Evolutionary conservation across 2,329 filamentous ascomycete genomes (phyloP).

Genomic region (Corinectria fuckeliana): DNA sequence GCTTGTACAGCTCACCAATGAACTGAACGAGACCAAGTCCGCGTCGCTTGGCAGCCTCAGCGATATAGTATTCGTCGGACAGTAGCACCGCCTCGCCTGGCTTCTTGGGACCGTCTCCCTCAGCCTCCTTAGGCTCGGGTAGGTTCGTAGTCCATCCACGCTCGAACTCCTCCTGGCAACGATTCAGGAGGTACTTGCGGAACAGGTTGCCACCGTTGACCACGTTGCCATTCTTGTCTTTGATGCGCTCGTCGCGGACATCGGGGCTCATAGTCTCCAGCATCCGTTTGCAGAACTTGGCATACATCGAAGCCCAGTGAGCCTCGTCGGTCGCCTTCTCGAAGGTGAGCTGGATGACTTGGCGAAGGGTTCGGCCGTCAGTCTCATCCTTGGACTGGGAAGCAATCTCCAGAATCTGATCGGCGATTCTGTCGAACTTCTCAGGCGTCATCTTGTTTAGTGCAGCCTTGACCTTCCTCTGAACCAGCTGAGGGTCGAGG

Average conservation of each 20-base stretch:
- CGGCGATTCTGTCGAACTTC: conserved; percentile 95
- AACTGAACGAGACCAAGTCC: conserved; percentile 98
- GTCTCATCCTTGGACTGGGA: conserved; percentile 94
- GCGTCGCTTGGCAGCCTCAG: conserved; percentile 92
- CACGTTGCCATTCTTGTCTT: conserved; percentile 85
- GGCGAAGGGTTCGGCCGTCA: conserved; percentile 91
- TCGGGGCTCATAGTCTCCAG: conserved; percentile 92
- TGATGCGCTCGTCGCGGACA: conserved; percentile 93
- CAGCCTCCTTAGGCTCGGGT: conserved; percentile 73
- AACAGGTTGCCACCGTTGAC: conserved; percentile 94
- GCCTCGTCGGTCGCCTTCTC: conserved; percentile 99
- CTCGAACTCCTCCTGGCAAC: conserved; percentile 98
- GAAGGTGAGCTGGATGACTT: conserved; percentile 98
- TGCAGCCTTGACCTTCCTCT: conserved; percentile 97
- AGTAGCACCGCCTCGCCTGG: conserved; percentile 79
- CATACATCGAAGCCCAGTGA: conserved; percentile 99
- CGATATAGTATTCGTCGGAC: conserved; percentile 95
- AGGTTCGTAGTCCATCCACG: conserved; percentile 94
- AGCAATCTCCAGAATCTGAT: conserved; percentile 91
- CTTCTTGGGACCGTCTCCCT: conserved; percentile 57
- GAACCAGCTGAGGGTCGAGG: conserved; percentile 90
- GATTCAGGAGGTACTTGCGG: conserved; percentile 97
- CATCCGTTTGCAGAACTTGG: conserved; percentile 98
- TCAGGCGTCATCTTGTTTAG: conserved; percentile 99
- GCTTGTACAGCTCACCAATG: conserved; percentile 98